Evolutionary conservation across 768 basidiomycete genomes (phyloP).

Genomic region (Lactifluus volemus): DNA sequence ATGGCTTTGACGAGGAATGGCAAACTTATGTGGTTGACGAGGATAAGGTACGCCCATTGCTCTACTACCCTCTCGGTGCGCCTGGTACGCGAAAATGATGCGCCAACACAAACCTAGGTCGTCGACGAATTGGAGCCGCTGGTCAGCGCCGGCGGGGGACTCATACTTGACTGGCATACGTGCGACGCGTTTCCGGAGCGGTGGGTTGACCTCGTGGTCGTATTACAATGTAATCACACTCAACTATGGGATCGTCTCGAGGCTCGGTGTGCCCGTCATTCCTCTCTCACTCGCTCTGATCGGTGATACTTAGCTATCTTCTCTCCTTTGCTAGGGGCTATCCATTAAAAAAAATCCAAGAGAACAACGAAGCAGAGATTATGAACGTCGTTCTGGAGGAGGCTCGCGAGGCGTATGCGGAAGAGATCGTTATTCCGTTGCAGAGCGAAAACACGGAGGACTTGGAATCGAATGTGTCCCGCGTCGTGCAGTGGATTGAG

Average conservation of each 20-base stretch:
- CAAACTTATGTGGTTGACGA: slow-evolving; percentile 90
- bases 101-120: slow-evolving; percentile 39
- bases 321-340: slow-evolving; percentile 52
- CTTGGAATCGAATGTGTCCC: slow-evolving; percentile 76
- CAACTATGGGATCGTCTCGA: slow-evolving; percentile 86
- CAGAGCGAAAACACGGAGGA: slow-evolving; percentile 69
- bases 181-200: slow-evolving; percentile 92
- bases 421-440: slow-evolving; percentile 83
- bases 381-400: slow-evolving; percentile 90
- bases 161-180: slow-evolving; percentile 92
- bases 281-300: not conserved
- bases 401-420: slow-evolving; percentile 74
- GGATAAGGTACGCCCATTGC: slow-evolving; percentile 59
- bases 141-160: slow-evolving; percentile 50
- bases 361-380: slow-evolving; percentile 98
- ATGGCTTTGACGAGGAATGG: slow-evolving; percentile 91
- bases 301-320: not conserved
- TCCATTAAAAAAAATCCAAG: slow-evolving; percentile 87
- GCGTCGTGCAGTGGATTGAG: slow-evolving; percentile 83
- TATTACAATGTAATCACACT: slow-evolving; percentile 83
- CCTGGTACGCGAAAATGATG: not conserved
- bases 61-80: not conserved
- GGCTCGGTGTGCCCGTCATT: slow-evolving; percentile 50
- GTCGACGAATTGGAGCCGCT: slow-evolving; percentile 81
- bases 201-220: slow-evolving; percentile 93